These are phyloP conservation scores for Achaetomium macrosporum DNA, from an alignment of 2,329 filamentous ascomycete species.

Conservation along the genomic window DNA sequence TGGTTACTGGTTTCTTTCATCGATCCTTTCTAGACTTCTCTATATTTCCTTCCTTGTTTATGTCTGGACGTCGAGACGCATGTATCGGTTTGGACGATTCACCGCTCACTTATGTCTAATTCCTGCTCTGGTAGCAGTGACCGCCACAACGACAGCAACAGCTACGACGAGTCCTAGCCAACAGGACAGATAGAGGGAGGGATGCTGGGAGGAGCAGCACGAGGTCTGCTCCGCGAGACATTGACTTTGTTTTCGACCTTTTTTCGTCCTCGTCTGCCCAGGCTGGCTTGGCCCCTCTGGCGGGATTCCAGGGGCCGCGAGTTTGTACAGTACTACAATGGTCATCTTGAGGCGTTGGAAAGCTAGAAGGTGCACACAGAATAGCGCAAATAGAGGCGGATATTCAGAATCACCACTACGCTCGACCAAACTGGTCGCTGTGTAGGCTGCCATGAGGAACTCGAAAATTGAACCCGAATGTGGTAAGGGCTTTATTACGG, in stretches of 20 bases:
- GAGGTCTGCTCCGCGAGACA: constrained; percentile 13
- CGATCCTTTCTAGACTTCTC: constrained; percentile 15
- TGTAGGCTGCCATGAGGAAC: neutral
- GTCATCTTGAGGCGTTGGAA: neutral
- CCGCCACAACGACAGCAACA: constrained; percentile 9
- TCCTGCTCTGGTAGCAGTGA: constrained; percentile 24
- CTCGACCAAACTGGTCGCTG: neutral
- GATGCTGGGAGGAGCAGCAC: constrained; percentile 14
- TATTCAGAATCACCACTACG: neutral
- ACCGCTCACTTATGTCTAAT: constrained; percentile 18
- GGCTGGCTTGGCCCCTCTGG: constrained; percentile 11
- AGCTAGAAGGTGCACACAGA: neutral
- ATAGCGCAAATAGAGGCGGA: constrained; percentile 9
- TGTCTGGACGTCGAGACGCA: constrained; percentile 11
- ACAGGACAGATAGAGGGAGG: constrained; percentile 3
- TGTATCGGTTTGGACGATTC: constrained; percentile 13
- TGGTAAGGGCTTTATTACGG: neutral
- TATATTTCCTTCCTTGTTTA: constrained; percentile 16
- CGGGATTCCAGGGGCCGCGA: constrained; percentile 12
- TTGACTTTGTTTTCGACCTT: neutral
- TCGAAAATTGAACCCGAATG: constrained; percentile 9
- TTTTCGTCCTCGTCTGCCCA: constrained; percentile 6
- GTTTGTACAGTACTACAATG: constrained; percentile 5
- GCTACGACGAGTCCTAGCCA: neutral
- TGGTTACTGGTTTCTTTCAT: constrained; percentile 9